Evolutionary conservation across 169 alveolate genomes (phyloP), one percentile per base, ranked within the genome.

Genomic region (Eimeria tenella): DNA sequence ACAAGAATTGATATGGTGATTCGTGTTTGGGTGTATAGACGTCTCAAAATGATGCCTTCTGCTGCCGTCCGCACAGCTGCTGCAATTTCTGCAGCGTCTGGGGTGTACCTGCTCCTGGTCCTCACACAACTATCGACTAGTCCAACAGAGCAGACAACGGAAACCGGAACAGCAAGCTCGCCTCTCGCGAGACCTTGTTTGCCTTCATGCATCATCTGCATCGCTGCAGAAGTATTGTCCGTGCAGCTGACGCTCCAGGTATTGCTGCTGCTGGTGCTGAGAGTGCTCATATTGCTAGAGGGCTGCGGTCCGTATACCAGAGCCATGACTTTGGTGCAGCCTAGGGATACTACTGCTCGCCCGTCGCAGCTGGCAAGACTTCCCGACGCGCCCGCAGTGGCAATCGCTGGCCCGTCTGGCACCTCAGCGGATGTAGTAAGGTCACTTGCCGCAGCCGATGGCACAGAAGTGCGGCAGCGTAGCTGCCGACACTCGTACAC

Each of bases 211-310:
- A 68, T 21, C 31, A 68, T 4, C 49, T 68, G 79, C 52, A 68
- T 9, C 31, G 79, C 79, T 17, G 49, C 52, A 19, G 79, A 10
- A 3, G 79, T 68, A 31, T 15, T 19, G 49, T 68, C 79, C 17
- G 50, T 68, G 79, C 79, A 19, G 79, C 79, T 68, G 79, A 68
- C 79, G 79, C 79, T 68, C 79, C 79, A 68, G 31, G 50, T 68
- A 31, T 23, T 68, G 79, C 79, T 68, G 79, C 79, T 68, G 49
- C 15, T 68, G 49, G 50, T 11, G 49, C 49, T 68, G 21, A 15
- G 50, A 68, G 52, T 68, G 79, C 49, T 23, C 15, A 15, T 68
- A 23, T 31, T 68, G 79, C 79, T 68, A 9, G 79, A 17, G 52
- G 79, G 79, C 79, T 68, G 79, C 31, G 79, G 79, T 17, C 79